Conservation (phyloP, 2,329 filamentous ascomycete genomes). For the Cadophora malorum region DNA sequence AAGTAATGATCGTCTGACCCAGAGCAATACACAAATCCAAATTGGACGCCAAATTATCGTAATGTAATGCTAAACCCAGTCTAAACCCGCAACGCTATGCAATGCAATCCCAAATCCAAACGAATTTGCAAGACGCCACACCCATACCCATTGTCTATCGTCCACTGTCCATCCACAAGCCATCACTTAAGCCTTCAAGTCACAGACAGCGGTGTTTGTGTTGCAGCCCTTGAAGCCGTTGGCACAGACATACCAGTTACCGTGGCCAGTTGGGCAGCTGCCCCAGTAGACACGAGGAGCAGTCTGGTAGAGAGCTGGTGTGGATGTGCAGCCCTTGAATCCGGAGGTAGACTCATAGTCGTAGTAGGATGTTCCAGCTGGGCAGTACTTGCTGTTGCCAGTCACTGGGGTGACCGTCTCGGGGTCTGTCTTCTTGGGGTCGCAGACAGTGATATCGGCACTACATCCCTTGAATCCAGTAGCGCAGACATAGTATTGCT, state of each 20-base stretch:
- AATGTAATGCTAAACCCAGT: not conserved
- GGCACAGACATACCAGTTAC: constrained; percentile 15
- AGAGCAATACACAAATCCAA: not conserved
- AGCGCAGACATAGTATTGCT: constrained; percentile 2
- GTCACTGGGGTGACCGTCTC: not conserved
- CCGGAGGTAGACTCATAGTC: constrained; percentile 8
- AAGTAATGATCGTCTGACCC: constrained; percentile 2
- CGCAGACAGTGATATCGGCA: too few species aligned
- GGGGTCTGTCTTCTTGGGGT: not conserved
- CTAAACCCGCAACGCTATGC: constrained; percentile 8
- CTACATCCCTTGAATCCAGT: constrained; percentile 1
- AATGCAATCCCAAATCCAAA: not conserved
- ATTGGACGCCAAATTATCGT: not conserved
- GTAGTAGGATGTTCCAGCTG: constrained; percentile 5
- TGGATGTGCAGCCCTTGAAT: constrained; percentile 5
- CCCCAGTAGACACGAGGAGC: constrained; percentile 12
- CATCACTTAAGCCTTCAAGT: constrained; percentile 9
- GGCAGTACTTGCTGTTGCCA: not conserved
- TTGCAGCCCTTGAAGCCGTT: constrained; percentile 17
- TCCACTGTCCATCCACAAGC: not conserved
- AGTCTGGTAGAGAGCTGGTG: not conserved
- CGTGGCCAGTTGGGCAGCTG: constrained; percentile 3
- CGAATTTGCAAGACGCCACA: not conserved
- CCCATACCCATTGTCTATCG: not conserved
- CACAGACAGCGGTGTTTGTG: constrained; percentile 1